Conservation (phyloP, 257 asterid genomes). For the Solanum pennellii region DNA sequence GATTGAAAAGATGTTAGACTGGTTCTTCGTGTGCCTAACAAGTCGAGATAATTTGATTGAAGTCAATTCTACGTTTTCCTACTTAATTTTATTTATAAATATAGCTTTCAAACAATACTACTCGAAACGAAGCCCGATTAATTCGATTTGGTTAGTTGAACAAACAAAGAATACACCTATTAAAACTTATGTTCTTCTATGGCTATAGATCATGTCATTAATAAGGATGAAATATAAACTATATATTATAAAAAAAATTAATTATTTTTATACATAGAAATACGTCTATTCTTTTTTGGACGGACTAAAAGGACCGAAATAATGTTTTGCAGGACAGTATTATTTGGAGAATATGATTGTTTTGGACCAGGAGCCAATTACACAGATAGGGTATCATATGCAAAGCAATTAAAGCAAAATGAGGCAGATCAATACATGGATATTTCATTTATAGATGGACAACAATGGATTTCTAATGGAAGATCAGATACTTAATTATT, state of each 20-base stretch:
- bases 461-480: slow-evolving; percentile 45
- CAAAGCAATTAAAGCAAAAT: slow-evolving; percentile 34
- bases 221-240: background rate
- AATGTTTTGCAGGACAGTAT: slow-evolving; percentile 41
- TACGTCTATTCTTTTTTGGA: background rate
- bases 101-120: background rate
- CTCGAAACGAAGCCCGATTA: background rate
- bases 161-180: background rate
- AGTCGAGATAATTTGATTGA: background rate
- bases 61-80: background rate
- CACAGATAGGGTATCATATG: slow-evolving; percentile 41
- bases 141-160: background rate
- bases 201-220: background rate
- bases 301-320: background rate
- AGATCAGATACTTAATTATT: background rate
- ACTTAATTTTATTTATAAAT: too few relatives aligned
- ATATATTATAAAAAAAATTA: background rate
- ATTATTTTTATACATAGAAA: background rate
- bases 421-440: slow-evolving; percentile 56
- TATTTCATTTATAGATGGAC: slow-evolving; percentile 56
- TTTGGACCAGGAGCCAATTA: slow-evolving; percentile 54
- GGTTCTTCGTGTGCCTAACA: background rate
- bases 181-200: background rate
- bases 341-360: slow-evolving; percentile 62
- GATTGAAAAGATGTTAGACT: background rate